Evolutionary conservation across 176 grass and related monocot genomes (phyloP).

Genomic region (Raddia guianensis): DNA sequence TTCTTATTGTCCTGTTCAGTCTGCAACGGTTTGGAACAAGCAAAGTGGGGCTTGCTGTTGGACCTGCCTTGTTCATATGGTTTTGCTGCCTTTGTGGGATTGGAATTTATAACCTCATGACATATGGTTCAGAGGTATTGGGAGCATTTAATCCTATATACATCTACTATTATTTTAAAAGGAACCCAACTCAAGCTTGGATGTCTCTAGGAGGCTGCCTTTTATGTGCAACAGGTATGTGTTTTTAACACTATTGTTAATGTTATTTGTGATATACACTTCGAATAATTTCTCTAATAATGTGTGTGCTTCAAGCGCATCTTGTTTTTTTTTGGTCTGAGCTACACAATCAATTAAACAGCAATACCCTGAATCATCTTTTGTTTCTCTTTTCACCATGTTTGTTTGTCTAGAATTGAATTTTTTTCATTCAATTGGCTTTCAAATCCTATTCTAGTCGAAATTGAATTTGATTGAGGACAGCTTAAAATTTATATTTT

Average conservation of each 20-base stretch:
- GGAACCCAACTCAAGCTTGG: slow-evolving; percentile 81
- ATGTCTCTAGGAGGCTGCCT: slow-evolving; percentile 95
- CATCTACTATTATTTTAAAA: slow-evolving; percentile 88
- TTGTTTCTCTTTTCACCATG: not conserved
- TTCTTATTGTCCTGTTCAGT: slow-evolving; percentile 87
- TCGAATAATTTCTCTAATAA: slow-evolving; percentile 17
- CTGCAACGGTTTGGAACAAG: slow-evolving; percentile 91
- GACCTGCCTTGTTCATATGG: slow-evolving; percentile 89
- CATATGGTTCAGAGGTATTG: slow-evolving; percentile 80
- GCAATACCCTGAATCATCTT: slow-evolving; percentile 7
- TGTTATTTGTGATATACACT: slow-evolving; percentile 33
- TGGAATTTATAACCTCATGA: slow-evolving; percentile 86
- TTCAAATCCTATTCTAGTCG: no score
- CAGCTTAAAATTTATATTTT: no score
- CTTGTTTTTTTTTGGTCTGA: not conserved
- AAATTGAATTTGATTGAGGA: no score
- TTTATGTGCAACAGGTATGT: slow-evolving; percentile 85
- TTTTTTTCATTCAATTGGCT: no score
- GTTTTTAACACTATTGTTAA: slow-evolving; percentile 20
- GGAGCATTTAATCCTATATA: slow-evolving; percentile 83
- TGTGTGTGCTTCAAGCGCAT: slow-evolving; percentile 21
- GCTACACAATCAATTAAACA: slow-evolving; percentile 13
- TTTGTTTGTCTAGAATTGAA: no score
- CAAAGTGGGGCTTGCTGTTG: slow-evolving; percentile 89
- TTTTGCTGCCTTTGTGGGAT: slow-evolving; percentile 90